These are phyloP conservation scores for Globisporangium perplexum DNA, from an alignment of 352 stramenopile genomes.

Conservation along the genomic window DNA sequence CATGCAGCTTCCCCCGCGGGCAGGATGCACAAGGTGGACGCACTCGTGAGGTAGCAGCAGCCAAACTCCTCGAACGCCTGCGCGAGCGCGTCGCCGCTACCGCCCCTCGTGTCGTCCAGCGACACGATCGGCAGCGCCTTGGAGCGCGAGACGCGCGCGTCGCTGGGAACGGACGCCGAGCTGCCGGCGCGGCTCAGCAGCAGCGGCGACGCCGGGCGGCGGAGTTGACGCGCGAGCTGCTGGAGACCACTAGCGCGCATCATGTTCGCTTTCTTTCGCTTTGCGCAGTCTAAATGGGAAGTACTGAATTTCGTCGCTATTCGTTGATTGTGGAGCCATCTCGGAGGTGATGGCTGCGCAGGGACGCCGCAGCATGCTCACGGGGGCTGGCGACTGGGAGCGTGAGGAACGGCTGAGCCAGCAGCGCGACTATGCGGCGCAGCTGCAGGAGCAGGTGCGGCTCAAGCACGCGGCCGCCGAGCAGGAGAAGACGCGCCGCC, in stretches of 20 bases:
- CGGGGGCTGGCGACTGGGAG: constrained; percentile 33
- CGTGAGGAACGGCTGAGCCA: constrained; percentile 43
- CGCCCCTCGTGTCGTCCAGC: constrained; percentile 43
- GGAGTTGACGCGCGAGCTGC: background rate
- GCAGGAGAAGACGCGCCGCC: constrained; percentile 29
- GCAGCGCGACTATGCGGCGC: constrained; percentile 58
- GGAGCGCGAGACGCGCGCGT: constrained; percentile 10
- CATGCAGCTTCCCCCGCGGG: background rate
- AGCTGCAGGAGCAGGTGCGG: constrained; percentile 57
- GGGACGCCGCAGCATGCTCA: constrained; percentile 30
- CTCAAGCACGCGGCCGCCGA: constrained; percentile 45
- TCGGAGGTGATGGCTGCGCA: constrained; percentile 8
- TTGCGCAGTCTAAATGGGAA: too few relatives aligned
- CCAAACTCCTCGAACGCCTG: constrained; percentile 61
- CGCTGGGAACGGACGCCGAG: background rate
- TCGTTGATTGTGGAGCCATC: too few relatives aligned
- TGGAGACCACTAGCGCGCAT: background rate
- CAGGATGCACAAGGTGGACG: background rate
- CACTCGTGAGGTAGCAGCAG: constrained; percentile 64
- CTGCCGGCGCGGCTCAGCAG: background rate
- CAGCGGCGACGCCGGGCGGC: background rate
- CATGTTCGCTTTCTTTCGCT: too few relatives aligned
- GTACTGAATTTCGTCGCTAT: background rate
- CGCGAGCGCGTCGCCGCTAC: constrained; percentile 37
- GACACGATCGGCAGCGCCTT: constrained; percentile 42